Evolutionary conservation across 129 eudicot genomes (phyloP).

Genomic region (Escallonia rubra): DNA sequence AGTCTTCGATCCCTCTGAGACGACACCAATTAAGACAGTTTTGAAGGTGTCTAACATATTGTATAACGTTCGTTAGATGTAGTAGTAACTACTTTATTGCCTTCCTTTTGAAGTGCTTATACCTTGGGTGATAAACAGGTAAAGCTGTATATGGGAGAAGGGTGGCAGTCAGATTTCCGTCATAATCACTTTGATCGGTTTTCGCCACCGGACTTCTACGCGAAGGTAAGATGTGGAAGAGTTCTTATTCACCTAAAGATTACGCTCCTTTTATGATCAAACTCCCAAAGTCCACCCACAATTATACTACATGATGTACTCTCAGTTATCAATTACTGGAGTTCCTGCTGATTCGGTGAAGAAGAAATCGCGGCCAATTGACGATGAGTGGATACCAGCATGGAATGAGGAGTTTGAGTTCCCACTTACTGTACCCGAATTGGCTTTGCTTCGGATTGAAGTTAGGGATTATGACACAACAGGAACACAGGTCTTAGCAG

Average conservation of each 20-base stretch:
- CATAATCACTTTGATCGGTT: slow-evolving; percentile 34
- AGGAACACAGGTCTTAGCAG: slow-evolving; percentile 33
- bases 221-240: slow-evolving; percentile 26
- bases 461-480: slow-evolving; percentile 27
- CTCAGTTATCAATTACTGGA: slow-evolving; percentile 30
- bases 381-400: slow-evolving; percentile 34
- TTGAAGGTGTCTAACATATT: slow-evolving; percentile 18
- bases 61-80: neutral
- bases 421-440: slow-evolving; percentile 36
- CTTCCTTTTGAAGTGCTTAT: neutral
- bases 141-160: slow-evolving; percentile 36
- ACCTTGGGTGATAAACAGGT: slow-evolving; percentile 15
- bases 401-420: slow-evolving; percentile 40
- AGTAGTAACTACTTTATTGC: neutral
- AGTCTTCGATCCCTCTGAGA: slow-evolving; percentile 17
- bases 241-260: neutral
- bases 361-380: slow-evolving; percentile 26
- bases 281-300: neutral
- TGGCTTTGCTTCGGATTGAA: slow-evolving; percentile 36
- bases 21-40: slow-evolving; percentile 17
- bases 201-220: slow-evolving; percentile 47
- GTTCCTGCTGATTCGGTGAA: slow-evolving; percentile 26
- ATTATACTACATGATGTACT: neutral
- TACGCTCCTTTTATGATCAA: neutral
- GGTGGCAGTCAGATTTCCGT: slow-evolving; percentile 41